Evolutionary conservation across 768 basidiomycete species (phyloP).

Genomic region (Mrakia hoshinonis): DNA sequence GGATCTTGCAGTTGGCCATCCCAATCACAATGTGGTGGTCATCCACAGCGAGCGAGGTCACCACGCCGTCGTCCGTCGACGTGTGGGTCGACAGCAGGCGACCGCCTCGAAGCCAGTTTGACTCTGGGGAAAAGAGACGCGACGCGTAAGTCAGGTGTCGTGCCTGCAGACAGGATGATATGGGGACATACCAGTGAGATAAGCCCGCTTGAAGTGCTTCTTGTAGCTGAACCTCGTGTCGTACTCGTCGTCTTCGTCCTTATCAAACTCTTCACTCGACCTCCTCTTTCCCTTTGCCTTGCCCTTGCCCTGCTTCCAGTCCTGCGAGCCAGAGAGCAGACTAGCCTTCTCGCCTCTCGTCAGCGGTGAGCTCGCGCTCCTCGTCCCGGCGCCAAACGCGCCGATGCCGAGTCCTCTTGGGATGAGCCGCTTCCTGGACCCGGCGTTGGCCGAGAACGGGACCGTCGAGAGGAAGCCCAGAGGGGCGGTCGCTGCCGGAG

Average conservation of each 20-base stretch:
- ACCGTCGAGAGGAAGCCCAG: constrained; percentile 15
- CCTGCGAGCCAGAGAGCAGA: neutral
- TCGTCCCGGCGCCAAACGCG: neutral
- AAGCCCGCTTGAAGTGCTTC: constrained; percentile 62
- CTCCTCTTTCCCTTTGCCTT: constrained; percentile 8
- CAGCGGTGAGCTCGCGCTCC: constrained; percentile 14
- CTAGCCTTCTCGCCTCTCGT: neutral
- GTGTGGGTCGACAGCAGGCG: constrained; percentile 57
- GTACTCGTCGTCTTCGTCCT: constrained; percentile 13
- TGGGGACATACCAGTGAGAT: constrained; percentile 54
- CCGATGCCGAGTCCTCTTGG: neutral
- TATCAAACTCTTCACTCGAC: neutral
- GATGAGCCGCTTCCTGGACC: neutral
- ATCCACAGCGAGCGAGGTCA: constrained; percentile 81
- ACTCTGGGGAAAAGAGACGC: constrained; percentile 46
- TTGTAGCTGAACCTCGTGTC: constrained; percentile 51
- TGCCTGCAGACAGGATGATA: neutral
- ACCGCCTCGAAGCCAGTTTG: constrained; percentile 72
- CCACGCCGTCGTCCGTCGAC: constrained; percentile 54
- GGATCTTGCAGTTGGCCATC: constrained; percentile 73
- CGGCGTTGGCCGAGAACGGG: neutral
- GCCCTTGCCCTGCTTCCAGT: constrained; percentile 21
- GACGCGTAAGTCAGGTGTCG: neutral
- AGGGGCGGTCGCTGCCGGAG: neutral
- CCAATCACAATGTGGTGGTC: constrained; percentile 76